phyloP scores from a whole-genome alignment of 495 filamentous ascomycete species.

The Stereocaulon alpinum region DNA sequence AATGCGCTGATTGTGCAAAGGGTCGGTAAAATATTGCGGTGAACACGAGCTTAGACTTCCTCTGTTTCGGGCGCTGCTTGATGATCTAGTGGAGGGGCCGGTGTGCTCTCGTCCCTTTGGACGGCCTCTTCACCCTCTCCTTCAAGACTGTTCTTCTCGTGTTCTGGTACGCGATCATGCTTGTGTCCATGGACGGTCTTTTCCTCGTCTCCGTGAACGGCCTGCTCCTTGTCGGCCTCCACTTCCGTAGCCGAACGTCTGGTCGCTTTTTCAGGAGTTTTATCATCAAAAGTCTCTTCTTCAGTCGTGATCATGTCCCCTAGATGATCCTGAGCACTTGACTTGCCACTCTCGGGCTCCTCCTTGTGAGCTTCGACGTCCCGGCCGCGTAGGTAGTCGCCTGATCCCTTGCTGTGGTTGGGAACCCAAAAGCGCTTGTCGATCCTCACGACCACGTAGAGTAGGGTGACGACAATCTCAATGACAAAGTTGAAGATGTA shows the following conservation, averaged over 20 bases:
- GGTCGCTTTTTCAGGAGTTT: background rate
- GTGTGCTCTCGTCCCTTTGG: too few species aligned
- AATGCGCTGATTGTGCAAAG: too few species aligned
- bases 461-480: conserved; percentile 56
- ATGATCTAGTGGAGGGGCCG: background rate
- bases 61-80: too few species aligned
- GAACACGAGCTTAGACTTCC: too few species aligned
- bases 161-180: too few species aligned
- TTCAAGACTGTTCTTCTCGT: too few species aligned
- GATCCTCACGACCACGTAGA: conserved; percentile 55
- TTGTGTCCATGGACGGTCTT: background rate
- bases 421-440: conserved; percentile 70
- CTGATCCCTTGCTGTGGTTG: conserved; percentile 26
- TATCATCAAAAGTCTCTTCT: conserved; percentile 23
- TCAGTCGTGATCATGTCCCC: conserved; percentile 14
- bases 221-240: background rate
- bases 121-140: background rate
- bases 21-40: too few species aligned
- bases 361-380: background rate
- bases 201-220: background rate
- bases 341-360: background rate
- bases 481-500: conserved; percentile 69
- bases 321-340: background rate
- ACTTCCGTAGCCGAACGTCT: background rate
- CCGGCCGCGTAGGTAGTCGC: conserved; percentile 20